A percentile compares a stretch with the other conserved stretches of the same genome.
Evolutionary conservation across 495 filamentous ascomycete genomes (phyloP).

Genomic region (Podospora bellae-mahoneyi): DNA sequence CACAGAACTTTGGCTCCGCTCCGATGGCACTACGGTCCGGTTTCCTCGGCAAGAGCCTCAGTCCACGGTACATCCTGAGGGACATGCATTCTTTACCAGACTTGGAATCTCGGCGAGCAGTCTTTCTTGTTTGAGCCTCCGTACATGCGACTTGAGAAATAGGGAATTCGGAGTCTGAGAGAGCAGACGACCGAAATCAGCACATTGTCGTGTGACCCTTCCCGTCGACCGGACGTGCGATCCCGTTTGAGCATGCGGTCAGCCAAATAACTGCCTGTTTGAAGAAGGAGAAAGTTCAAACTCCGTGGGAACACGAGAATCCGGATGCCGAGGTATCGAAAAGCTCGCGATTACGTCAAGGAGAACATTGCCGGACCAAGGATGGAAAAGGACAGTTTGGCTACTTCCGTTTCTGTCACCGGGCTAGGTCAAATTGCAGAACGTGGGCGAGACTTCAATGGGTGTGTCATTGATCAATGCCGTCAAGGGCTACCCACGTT

Average conservation of each 20-base stretch:
- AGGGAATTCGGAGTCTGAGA: no score
- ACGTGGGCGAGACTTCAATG: neutral
- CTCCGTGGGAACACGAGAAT: neutral
- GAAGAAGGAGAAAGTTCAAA: no score
- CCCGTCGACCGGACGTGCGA: neutral
- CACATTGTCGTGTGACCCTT: neutral
- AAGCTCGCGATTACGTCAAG: no score
- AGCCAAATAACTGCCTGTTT: neutral
- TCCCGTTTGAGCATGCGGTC: neutral
- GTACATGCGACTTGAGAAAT: no score
- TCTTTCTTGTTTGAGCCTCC: neutral
- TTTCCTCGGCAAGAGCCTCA: neutral
- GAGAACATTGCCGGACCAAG: neutral
- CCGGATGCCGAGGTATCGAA: neutral
- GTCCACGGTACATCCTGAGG: neutral
- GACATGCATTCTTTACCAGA: neutral
- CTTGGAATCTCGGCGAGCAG: neutral
- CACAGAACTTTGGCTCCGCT: neutral
- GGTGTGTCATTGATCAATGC: neutral
- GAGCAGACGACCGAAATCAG: neutral
- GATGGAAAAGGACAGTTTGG: neutral
- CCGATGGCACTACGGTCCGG: neutral
- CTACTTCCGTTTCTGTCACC: neutral
- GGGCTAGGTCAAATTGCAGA: neutral
- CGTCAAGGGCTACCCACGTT: neutral